Percentiles rank a stretch among this genome's conserved stretches.
Evolutionary conservation across 768 basidiomycete species (phyloP).

Genomic region (Tylopilus rubrobrunneus): DNA sequence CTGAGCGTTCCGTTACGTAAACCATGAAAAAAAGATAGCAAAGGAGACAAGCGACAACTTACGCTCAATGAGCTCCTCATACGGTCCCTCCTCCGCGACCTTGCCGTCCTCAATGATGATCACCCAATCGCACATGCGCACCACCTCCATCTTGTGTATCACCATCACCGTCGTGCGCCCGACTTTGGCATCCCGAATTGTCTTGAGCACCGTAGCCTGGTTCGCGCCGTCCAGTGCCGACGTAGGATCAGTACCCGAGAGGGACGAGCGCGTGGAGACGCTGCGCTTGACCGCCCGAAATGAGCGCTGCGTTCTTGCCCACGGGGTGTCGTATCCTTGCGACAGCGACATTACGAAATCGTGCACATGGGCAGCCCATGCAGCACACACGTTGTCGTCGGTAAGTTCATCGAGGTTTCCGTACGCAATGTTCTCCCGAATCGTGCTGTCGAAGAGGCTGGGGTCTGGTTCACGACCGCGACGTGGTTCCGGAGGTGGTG

Average conservation of each 20-base stretch:
- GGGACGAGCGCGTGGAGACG: constrained; percentile 83
- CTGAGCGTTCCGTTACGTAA: background rate
- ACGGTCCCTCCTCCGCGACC: constrained; percentile 76
- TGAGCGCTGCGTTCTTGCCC: constrained; percentile 87
- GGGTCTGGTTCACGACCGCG: constrained; percentile 87
- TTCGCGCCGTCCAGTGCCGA: constrained; percentile 84
- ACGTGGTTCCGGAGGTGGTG: constrained; percentile 80
- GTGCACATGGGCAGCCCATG: constrained; percentile 76
- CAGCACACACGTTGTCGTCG: constrained; percentile 63
- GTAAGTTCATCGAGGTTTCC: constrained; percentile 44
- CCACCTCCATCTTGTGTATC: constrained; percentile 87
- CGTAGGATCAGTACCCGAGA: constrained; percentile 82
- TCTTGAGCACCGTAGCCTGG: constrained; percentile 76
- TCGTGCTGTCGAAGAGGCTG: constrained; percentile 82
- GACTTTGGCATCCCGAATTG: constrained; percentile 59
- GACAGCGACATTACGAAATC: constrained; percentile 80
- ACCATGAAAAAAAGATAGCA: background rate
- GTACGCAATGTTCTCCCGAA: constrained; percentile 89
- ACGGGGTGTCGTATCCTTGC: constrained; percentile 83
- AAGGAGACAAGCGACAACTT: constrained; percentile 12
- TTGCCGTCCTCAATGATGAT: constrained; percentile 74
- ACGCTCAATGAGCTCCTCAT: constrained; percentile 61
- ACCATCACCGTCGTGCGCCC: constrained; percentile 85
- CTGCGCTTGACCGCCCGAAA: constrained; percentile 95
- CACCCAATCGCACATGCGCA: constrained; percentile 90